Conservation (phyloP, 331 rosid genomes). For the Spiraea crenata region DNA sequence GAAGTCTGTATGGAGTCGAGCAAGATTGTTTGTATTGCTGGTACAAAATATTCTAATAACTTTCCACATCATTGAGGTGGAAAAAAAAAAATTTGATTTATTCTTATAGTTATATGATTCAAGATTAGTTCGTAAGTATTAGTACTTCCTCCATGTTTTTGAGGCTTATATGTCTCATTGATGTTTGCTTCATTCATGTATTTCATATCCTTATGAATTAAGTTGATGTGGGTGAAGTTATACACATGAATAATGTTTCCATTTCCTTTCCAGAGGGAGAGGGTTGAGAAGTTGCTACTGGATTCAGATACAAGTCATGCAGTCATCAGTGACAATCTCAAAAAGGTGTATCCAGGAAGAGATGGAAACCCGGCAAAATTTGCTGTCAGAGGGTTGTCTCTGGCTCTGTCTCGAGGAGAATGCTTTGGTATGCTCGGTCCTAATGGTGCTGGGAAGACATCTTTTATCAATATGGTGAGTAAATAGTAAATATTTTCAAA, state of each 20-base stretch:
- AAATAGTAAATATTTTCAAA: neutral
- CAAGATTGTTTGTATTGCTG: too few species aligned
- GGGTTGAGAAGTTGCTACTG: constrained; percentile 62
- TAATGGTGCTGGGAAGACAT: constrained; percentile 96
- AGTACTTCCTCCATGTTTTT: neutral
- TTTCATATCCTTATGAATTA: neutral
- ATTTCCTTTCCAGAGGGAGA: constrained; percentile 54
- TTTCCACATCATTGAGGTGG: constrained; percentile 7
- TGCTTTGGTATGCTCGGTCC: constrained; percentile 99
- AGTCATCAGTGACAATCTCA: constrained; percentile 62
- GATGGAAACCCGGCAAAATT: constrained; percentile 84
- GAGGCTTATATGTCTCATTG: neutral
- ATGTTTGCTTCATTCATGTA: neutral
- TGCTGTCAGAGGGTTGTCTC: constrained; percentile 88
- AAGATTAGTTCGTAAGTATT: neutral
- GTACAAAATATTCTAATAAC: too few species aligned
- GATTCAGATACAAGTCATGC: constrained; percentile 49
- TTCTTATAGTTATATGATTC: neutral
- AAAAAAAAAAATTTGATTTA: neutral
- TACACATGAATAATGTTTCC: neutral
- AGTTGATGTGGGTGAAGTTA: neutral
- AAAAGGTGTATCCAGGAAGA: constrained; percentile 71
- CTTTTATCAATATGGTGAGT: constrained; percentile 95
- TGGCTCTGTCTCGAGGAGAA: constrained; percentile 80
- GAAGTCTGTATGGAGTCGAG: neutral